Conservation (phyloP, 345 rosid species). For the Citrus maxima region DNA sequence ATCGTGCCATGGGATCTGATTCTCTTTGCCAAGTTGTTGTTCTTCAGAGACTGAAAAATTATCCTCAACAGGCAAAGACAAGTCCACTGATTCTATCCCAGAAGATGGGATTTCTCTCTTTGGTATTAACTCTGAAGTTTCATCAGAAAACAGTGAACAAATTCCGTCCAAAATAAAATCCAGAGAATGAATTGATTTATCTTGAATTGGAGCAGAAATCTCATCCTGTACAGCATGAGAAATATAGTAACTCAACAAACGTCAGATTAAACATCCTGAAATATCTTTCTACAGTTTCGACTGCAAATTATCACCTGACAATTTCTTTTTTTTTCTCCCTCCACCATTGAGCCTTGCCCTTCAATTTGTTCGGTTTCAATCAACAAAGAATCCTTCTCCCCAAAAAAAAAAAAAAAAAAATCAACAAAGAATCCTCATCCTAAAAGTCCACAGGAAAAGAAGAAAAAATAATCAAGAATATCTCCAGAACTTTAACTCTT, state of each 20-base stretch:
- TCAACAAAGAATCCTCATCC: neutral
- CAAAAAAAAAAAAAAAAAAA: no score
- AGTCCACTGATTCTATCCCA: constrained; percentile 11
- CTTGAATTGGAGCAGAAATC: constrained; percentile 22
- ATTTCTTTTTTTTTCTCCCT: constrained; percentile 14
- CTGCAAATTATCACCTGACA: constrained; percentile 21
- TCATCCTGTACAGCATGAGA: constrained; percentile 17
- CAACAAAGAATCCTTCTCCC: constrained; percentile 3
- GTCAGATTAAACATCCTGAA: neutral
- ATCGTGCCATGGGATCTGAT: constrained; percentile 12
- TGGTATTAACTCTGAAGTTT: constrained; percentile 25
- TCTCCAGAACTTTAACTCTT: neutral
- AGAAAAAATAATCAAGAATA: neutral
- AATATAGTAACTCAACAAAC: neutral
- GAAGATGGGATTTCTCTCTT: constrained; percentile 20
- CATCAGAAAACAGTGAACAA: constrained; percentile 34
- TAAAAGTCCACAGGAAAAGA: neutral
- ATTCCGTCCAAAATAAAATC: constrained; percentile 42
- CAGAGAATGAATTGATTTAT: constrained; percentile 29
- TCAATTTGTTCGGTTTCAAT: constrained; percentile 7
- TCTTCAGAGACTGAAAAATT: constrained; percentile 21
- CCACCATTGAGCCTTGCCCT: constrained; percentile 12
- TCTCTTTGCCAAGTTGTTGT: constrained; percentile 22
- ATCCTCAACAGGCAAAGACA: constrained; percentile 12
- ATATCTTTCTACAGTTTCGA: neutral